These are phyloP conservation scores for Microbotryum intermedium DNA, from an alignment of 1,284 basidiomycete genomes.

Conservation along the genomic window DNA sequence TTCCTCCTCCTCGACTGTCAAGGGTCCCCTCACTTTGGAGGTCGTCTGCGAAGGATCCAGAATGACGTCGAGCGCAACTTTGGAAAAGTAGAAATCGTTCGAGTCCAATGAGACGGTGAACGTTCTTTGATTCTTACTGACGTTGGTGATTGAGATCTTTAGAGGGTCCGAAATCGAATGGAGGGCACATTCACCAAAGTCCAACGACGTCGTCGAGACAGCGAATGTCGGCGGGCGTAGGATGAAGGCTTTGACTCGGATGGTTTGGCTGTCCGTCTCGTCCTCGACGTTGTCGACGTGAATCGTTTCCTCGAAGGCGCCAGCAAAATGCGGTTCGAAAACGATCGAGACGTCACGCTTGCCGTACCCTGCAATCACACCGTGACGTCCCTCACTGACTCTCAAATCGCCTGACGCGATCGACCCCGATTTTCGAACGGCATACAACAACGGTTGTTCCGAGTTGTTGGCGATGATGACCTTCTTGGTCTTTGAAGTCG, in stretches of 20 bases:
- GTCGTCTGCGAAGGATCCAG: conserved; percentile 32
- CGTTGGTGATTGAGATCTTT: conserved; percentile 42
- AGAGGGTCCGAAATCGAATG: conserved; percentile 41
- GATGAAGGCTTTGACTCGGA: conserved; percentile 45
- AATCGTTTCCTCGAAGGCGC: conserved; percentile 45
- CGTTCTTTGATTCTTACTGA: conserved; percentile 41
- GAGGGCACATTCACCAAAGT: conserved; percentile 46
- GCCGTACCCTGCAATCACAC: conserved; percentile 46
- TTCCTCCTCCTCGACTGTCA: conserved; percentile 46
- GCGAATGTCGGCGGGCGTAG: conserved; percentile 44
- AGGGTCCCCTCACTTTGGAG: conserved; percentile 38
- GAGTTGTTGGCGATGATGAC: conserved; percentile 46
- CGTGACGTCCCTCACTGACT: conserved; percentile 45
- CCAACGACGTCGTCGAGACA: conserved; percentile 40
- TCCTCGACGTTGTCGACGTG: conserved; percentile 47
- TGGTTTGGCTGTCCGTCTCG: conserved; percentile 43
- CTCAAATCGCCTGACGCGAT: conserved; percentile 47
- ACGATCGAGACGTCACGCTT: conserved; percentile 44
- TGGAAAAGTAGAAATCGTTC: conserved; percentile 8
- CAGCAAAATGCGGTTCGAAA: conserved; percentile 41
- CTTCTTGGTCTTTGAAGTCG: conserved; percentile 44
- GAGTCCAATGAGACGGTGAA: conserved; percentile 41
- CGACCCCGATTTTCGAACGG: conserved; percentile 46
- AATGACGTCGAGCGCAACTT: conserved; percentile 5
- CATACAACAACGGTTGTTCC: conserved; percentile 44